Evolutionary conservation across 345 rosid genomes (phyloP).

Genomic region (Noccaea bulbosa): DNA sequence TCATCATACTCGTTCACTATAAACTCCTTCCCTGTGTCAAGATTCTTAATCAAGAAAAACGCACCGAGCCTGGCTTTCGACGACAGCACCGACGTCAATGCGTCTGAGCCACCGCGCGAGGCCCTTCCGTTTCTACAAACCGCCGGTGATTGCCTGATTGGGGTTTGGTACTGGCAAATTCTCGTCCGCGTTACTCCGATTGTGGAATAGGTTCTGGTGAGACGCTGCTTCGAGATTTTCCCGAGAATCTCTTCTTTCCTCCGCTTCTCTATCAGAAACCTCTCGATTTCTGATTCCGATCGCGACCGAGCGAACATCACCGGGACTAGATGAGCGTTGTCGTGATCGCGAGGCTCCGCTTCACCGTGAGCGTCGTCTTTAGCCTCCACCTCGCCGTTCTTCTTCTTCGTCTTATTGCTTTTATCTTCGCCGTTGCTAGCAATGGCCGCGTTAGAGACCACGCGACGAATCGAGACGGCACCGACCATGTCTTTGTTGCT

Average conservation of each 20-base stretch:
- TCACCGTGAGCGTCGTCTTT: constrained; percentile 17
- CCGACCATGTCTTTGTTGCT: constrained; percentile 49
- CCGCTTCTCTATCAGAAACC: constrained; percentile 48
- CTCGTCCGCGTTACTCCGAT: constrained; percentile 51
- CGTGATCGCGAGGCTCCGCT: constrained; percentile 12
- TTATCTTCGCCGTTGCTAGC: background rate
- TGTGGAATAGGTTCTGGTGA: constrained; percentile 65
- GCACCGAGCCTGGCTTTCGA: constrained; percentile 55
- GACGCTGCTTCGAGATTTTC: constrained; percentile 65
- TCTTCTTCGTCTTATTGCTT: constrained; percentile 4
- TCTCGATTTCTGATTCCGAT: constrained; percentile 73
- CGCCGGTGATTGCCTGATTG: constrained; percentile 45
- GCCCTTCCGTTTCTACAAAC: constrained; percentile 41
- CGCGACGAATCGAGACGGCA: constrained; percentile 44
- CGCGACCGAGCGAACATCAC: constrained; percentile 60
- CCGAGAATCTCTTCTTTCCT: constrained; percentile 73
- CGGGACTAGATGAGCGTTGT: constrained; percentile 38
- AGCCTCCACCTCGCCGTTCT: constrained; percentile 43
- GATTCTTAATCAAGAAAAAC: constrained; percentile 80
- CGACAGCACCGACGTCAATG: constrained; percentile 36
- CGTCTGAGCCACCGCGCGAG: constrained; percentile 29
- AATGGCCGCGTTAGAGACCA: constrained; percentile 25
- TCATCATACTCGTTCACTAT: constrained; percentile 79
- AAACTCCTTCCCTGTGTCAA: constrained; percentile 89
- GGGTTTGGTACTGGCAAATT: constrained; percentile 48